Conservation (phyloP, 1,284 basidiomycete species). For the Cryptococcus depauperatus region DNA sequence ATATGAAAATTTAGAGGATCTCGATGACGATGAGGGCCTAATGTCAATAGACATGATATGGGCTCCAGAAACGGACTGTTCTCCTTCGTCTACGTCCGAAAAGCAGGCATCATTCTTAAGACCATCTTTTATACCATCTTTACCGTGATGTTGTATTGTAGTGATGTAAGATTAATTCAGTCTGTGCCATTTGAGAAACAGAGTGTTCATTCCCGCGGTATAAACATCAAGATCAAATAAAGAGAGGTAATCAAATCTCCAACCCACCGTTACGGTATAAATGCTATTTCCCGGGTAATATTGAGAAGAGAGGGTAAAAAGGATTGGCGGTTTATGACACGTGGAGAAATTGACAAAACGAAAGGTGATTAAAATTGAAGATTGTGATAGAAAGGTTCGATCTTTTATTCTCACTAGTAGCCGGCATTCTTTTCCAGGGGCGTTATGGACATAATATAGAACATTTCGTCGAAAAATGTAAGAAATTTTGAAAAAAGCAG, state of each 20-base stretch:
- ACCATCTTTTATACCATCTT: no score
- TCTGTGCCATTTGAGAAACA: no score
- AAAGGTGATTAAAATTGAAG: not conserved
- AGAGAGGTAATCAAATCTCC: not conserved
- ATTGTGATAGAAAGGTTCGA: not conserved
- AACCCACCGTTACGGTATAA: not conserved
- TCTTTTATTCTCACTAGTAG: no score
- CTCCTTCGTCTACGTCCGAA: no score
- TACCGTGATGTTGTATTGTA: no score
- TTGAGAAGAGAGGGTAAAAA: not conserved
- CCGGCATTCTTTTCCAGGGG: not conserved
- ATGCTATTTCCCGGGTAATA: not conserved
- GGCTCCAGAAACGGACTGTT: no score
- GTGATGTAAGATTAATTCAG: no score
- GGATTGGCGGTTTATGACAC: no score
- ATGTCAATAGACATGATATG: no score
- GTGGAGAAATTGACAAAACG: not conserved
- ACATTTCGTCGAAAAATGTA: not conserved
- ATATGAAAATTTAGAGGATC: no score
- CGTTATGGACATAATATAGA: conserved; percentile 1
- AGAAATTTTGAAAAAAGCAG: not conserved
- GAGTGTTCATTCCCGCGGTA: not conserved
- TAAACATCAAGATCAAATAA: conserved; percentile 1
- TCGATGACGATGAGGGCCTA: no score
- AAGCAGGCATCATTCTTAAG: no score